A percentile compares a stretch with the other conserved stretches of the same genome.
Conservation (phyloP, 495 filamentous ascomycete species). For the Lasiosphaeris hirsuta region DNA sequence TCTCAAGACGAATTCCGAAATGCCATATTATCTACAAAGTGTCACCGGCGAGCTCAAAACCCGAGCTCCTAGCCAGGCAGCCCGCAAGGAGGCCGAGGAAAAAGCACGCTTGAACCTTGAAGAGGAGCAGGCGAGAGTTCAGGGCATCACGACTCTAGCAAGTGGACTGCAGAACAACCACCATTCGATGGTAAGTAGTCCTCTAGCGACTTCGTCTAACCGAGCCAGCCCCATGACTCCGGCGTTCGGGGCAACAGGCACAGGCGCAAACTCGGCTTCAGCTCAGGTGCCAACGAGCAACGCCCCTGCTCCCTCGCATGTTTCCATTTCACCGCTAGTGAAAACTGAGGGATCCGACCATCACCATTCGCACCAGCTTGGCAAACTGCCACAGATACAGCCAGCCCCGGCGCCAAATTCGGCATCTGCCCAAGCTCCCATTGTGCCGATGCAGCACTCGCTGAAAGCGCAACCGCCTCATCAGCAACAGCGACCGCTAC, state of each 20-base stretch:
- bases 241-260: constrained; percentile 2
- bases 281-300: neutral
- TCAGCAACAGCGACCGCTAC: constrained; percentile 12
- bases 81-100: constrained; percentile 75
- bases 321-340: constrained; percentile 21
- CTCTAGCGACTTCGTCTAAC: constrained; percentile 11
- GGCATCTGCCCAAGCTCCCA: neutral
- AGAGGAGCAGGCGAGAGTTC: constrained; percentile 69
- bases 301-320: constrained; percentile 6
- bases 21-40: constrained; percentile 84
- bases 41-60: constrained; percentile 95
- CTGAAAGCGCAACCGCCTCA: constrained; percentile 17
- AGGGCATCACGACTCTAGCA: constrained; percentile 58
- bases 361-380: constrained; percentile 13
- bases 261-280: neutral
- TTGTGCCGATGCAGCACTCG: constrained; percentile 11
- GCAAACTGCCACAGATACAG: constrained; percentile 28
- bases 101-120: constrained; percentile 61
- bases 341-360: constrained; percentile 27
- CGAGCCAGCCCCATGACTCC: constrained; percentile 15
- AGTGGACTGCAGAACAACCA: constrained; percentile 41
- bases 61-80: constrained; percentile 77
- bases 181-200: constrained; percentile 10
- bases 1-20: constrained; percentile 88
- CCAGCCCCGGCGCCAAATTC: constrained; percentile 20